A percentile compares a stretch with the other conserved stretches of the same genome.
phyloP scores from a whole-genome alignment of 176 grass and related monocot genomes.

The Aegilops bicornis region DNA sequence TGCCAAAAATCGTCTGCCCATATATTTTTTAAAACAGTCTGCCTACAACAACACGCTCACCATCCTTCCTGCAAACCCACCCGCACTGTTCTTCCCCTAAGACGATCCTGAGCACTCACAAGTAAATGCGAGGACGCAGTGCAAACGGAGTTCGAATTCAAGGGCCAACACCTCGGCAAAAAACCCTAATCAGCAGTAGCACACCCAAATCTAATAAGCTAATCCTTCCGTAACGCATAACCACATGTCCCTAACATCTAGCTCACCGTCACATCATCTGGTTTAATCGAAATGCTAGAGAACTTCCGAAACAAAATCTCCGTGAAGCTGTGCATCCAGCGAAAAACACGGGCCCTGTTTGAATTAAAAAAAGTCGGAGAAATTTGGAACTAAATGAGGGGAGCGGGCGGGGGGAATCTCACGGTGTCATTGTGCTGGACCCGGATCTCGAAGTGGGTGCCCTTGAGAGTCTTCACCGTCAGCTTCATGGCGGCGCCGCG shows the following conservation, averaged over 20 bases:
- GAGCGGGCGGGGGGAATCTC: constrained; percentile 19
- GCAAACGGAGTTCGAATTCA: not conserved
- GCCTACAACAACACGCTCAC: not conserved
- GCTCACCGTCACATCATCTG: not conserved
- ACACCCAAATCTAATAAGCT: not conserved
- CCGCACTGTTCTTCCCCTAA: not conserved
- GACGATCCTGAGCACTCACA: not conserved
- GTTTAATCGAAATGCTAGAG: not conserved
- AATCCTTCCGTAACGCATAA: not conserved
- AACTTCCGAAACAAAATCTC: not conserved
- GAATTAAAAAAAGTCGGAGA: not conserved
- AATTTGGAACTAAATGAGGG: not conserved
- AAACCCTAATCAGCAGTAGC: not conserved
- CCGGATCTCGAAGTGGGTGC: constrained; percentile 83
- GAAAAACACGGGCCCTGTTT: not conserved
- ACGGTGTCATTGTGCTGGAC: constrained; percentile 79
- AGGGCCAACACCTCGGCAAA: not conserved
- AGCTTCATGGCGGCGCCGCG: constrained; percentile 65
- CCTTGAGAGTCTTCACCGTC: constrained; percentile 92
- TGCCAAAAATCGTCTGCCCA: not conserved
- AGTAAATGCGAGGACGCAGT: not conserved
- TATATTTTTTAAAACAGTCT: not conserved
- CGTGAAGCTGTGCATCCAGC: not conserved
- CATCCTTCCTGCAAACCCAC: not conserved
- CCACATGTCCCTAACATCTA: not conserved